These are phyloP conservation scores for Verticillium albo-atrum DNA, from an alignment of 2,329 filamentous ascomycete species.

Conservation along the genomic window DNA sequence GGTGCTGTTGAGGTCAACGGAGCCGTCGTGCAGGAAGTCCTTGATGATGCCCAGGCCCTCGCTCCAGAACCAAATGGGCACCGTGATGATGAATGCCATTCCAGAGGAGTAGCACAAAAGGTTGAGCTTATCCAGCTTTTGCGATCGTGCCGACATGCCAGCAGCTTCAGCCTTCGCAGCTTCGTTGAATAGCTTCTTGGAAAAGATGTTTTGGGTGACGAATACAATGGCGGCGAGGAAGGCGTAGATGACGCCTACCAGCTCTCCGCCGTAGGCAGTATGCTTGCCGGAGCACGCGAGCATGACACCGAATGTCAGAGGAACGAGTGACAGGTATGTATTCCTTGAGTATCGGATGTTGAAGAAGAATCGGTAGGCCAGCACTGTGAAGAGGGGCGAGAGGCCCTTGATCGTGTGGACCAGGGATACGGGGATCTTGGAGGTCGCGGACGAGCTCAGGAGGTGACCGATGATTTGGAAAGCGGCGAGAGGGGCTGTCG, in stretches of 20 bases:
- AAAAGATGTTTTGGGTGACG: conserved; percentile 97
- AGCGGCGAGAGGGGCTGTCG: conserved; percentile 83
- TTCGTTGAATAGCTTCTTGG: conserved; percentile 96
- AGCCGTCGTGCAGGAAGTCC: conserved; percentile 76
- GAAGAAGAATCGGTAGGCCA: conserved; percentile 87
- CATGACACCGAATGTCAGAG: conserved; percentile 90
- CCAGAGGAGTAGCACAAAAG: conserved; percentile 95
- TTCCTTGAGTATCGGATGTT: conserved; percentile 81
- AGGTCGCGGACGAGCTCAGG: conserved; percentile 87
- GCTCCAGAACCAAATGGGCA: conserved; percentile 88
- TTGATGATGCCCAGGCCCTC: conserved; percentile 75
- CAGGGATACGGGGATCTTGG: conserved; percentile 90
- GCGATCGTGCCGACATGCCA: conserved; percentile 52
- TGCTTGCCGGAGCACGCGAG: conserved; percentile 86
- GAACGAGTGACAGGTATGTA: conserved; percentile 86
- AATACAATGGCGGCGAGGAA: conserved; percentile 90
- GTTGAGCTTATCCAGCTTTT: conserved; percentile 94
- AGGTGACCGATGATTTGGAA: conserved; percentile 96
- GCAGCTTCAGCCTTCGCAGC: conserved; percentile 81
- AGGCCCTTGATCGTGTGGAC: conserved; percentile 98
- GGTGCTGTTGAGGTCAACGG: conserved; percentile 57
- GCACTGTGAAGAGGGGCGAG: conserved; percentile 89
- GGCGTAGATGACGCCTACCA: conserved; percentile 85
- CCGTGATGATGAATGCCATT: conserved; percentile 81
- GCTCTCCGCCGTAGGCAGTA: conserved; percentile 69